Conservation (phyloP, 208 protist species). For the Balamuthia mandrillaris region DNA sequence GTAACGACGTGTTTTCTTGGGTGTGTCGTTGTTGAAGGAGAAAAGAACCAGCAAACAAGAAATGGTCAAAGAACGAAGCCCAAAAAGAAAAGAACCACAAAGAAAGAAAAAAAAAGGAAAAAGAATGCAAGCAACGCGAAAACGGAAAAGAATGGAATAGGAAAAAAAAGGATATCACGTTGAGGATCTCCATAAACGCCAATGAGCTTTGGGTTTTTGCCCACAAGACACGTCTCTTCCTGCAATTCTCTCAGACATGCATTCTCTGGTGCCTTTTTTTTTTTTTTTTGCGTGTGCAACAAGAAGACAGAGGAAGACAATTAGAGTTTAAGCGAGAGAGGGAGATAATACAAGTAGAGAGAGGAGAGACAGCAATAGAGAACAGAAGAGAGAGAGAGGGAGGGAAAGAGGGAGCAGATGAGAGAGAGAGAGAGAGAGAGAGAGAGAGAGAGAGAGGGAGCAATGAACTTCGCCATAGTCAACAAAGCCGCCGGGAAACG, state of each 20-base stretch:
- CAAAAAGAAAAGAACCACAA: neutral
- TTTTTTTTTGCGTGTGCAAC: too few species aligned
- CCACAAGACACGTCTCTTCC: constrained; percentile 3
- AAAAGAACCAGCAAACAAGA: too few species aligned
- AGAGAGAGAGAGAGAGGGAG: too few species aligned
- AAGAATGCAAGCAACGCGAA: neutral
- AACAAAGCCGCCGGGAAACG: neutral
- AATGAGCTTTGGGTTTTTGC: neutral
- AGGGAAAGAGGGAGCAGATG: too few species aligned
- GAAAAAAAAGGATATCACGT: neutral
- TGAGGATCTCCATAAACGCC: neutral
- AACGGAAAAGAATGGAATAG: neutral
- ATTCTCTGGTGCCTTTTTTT: neutral
- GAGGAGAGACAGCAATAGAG: too few species aligned
- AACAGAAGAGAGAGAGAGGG: too few species aligned
- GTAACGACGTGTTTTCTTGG: neutral
- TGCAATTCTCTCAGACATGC: neutral
- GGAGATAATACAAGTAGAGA: too few species aligned
- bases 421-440: too few species aligned
- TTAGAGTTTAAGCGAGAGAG: too few species aligned
- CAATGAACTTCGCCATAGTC: neutral
- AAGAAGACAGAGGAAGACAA: too few species aligned
- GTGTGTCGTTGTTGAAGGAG: too few species aligned
- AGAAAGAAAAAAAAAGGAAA: neutral
- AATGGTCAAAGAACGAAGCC: neutral